Base-by-base conservation (phyloP, 2,329 filamentous ascomycete species). In the Trichothecium sympodiale region DNA sequence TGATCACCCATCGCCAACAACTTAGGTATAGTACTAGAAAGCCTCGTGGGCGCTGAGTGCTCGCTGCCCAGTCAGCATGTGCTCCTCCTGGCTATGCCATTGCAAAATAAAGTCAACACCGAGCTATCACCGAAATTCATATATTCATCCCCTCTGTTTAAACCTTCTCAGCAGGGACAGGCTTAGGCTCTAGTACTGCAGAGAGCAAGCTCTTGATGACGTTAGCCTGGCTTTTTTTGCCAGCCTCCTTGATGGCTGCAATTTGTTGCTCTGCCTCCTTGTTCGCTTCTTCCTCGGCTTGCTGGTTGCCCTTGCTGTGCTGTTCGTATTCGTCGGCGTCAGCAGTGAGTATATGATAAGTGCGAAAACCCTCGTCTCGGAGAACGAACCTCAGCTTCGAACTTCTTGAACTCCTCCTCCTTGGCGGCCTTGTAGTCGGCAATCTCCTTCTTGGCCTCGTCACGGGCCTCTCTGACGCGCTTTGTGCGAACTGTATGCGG, bases 391-490 rank as follows among this genome's bases (percentile, higher is more conserved):
- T 76, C 67, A 44, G 85, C 73, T 69, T 96, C 87, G 53, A 94
- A 96, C 57, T 83, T 81, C 71, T 91, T 89, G 69, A 87, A 96
- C 62, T 96, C 89, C 26, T 83, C 74, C 54, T 98, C 91, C 69
- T 95, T 98, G 51, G 80, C 65, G 53, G 80, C 75, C 58, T 80
- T 78, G 70, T 98, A 96, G 38, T 86, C 82, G 47, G 94, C 84
- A 54, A 98, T 94, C 61, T 98, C 89, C 65, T 94, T 94, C 67
- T 95, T 93, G 43, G 91, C 91, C 64, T 98, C 91, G 55, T 84
- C 79, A 56, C 89, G 84, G 44, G 91, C 91, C 67, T 96, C 91
- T 65, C 86, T 94, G 64, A 98, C 86, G 57, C 87, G 80, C 72
- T 95, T 95, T 43, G 91, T 95, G 56, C 91, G 87, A 73, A 55